Percentiles rank a stretch among this genome's conserved stretches.
Conservation (phyloP, 176 grass and related monocot genomes). For the Calamus simplicifolius region DNA sequence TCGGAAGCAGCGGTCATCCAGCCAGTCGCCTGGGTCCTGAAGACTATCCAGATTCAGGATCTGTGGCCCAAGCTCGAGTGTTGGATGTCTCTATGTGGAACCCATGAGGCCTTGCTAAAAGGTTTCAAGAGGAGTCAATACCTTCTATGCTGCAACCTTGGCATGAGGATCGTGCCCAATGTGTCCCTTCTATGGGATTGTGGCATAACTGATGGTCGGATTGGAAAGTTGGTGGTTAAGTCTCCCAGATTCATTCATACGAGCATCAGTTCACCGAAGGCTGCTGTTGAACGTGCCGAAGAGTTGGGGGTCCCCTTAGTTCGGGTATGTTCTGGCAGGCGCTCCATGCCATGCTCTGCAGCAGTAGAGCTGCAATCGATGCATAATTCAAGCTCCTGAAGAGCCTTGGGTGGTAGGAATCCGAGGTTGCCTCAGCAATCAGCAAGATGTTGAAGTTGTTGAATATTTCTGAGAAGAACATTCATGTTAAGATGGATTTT, state of each 20-base stretch:
- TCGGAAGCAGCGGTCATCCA: not conserved
- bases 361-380: not conserved
- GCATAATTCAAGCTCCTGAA: not conserved
- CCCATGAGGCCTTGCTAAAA: not conserved
- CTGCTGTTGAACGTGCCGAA: not conserved
- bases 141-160: not conserved
- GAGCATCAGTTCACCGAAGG: not conserved
- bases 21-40: not conserved
- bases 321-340: not conserved
- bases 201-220: not conserved
- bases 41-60: not conserved
- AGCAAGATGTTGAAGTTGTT: slow-evolving; percentile 28
- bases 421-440: slow-evolving; percentile 20
- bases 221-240: not conserved
- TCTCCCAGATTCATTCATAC: not conserved
- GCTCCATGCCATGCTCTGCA: not conserved
- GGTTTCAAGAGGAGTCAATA: not conserved
- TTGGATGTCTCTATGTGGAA: not conserved
- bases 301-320: not conserved
- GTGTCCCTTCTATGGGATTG: not conserved
- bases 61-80: not conserved
- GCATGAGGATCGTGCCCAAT: not conserved
- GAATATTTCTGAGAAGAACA: slow-evolving; percentile 32
- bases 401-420: slow-evolving; percentile 28
- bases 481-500: slow-evolving; percentile 27